Evolutionary conservation across 768 basidiomycete species (phyloP).

Genomic region (Roridomyces roridus): DNA sequence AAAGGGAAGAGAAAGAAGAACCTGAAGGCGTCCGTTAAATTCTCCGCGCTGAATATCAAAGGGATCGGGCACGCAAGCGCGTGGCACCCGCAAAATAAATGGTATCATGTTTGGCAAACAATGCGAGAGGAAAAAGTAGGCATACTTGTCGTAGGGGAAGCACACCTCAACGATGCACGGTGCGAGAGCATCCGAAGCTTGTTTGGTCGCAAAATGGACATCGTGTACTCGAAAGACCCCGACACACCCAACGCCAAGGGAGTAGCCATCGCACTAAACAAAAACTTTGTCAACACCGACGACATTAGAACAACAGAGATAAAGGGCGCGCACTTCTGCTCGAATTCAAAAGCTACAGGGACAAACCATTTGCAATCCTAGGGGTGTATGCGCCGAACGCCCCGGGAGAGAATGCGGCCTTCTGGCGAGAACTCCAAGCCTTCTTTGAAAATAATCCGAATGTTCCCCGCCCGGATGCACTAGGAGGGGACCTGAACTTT

Average conservation of each 20-base stretch:
- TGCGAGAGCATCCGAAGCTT: background rate
- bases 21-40: background rate
- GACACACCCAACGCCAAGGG: slow-evolving; percentile 2
- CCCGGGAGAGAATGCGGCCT: no score
- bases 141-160: slow-evolving; percentile 17
- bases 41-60: background rate
- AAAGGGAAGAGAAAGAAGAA: background rate
- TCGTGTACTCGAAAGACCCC: background rate
- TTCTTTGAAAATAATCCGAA: no score
- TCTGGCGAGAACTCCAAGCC: no score
- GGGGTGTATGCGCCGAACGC: no score
- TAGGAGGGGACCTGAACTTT: no score
- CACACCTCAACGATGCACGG: slow-evolving; percentile 4
- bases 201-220: slow-evolving; percentile 1
- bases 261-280: slow-evolving; percentile 26
- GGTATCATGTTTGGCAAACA: slow-evolving; percentile 25
- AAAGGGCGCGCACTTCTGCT: slow-evolving; percentile 21
- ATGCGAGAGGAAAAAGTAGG: slow-evolving; percentile 11
- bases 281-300: slow-evolving; percentile 5
- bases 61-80: slow-evolving; percentile 20
- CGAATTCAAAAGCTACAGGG: background rate
- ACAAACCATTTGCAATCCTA: background rate
- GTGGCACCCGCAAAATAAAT: slow-evolving; percentile 25
- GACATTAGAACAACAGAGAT: background rate
- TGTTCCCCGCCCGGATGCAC: no score